These are phyloP conservation scores for Amaranthus hypochondriacus DNA, from an alignment of 148 eudicot species.

Conservation along the genomic window DNA sequence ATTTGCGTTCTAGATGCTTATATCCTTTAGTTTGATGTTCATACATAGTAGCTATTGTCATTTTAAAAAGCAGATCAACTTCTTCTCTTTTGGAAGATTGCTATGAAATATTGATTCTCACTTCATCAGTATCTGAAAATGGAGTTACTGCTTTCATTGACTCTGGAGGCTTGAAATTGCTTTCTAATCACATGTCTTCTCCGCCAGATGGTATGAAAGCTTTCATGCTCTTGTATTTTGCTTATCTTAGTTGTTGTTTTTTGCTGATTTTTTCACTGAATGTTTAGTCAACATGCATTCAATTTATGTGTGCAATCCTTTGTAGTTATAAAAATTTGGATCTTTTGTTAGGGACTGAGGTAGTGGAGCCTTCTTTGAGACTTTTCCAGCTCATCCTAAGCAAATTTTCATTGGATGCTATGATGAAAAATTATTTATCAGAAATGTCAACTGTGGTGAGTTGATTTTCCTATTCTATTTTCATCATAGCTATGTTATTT, in stretches of 20 bases:
- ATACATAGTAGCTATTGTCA: slow-evolving; percentile 8
- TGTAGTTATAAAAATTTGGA: slow-evolving; percentile 3
- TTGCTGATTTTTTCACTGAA: background rate
- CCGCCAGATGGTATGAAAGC: slow-evolving; percentile 52
- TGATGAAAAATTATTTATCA: slow-evolving; percentile 38
- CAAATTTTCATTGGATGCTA: slow-evolving; percentile 41
- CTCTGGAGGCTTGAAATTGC: slow-evolving; percentile 53
- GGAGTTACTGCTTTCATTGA: slow-evolving; percentile 45
- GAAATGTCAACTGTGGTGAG: slow-evolving; percentile 62
- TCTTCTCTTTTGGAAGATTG: slow-evolving; percentile 49
- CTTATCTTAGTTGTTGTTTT: background rate
- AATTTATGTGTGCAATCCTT: background rate
- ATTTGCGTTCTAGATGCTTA: background rate
- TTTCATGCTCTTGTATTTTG: background rate
- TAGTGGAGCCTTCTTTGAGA: slow-evolving; percentile 52
- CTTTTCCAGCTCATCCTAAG: slow-evolving; percentile 51
- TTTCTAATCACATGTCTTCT: slow-evolving; percentile 54
- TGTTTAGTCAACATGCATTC: background rate
- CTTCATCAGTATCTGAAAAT: slow-evolving; percentile 42
- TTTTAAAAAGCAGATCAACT: slow-evolving; percentile 39
- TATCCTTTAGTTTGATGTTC: background rate
- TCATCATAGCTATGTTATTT: background rate
- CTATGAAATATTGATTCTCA: slow-evolving; percentile 59
- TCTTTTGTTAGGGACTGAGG: slow-evolving; percentile 49
- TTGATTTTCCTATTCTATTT: slow-evolving; percentile 8